These are phyloP conservation scores for Petasospora fabianii DNA, from an alignment of 1,139 yeast genomes.

Conservation along the genomic window DNA sequence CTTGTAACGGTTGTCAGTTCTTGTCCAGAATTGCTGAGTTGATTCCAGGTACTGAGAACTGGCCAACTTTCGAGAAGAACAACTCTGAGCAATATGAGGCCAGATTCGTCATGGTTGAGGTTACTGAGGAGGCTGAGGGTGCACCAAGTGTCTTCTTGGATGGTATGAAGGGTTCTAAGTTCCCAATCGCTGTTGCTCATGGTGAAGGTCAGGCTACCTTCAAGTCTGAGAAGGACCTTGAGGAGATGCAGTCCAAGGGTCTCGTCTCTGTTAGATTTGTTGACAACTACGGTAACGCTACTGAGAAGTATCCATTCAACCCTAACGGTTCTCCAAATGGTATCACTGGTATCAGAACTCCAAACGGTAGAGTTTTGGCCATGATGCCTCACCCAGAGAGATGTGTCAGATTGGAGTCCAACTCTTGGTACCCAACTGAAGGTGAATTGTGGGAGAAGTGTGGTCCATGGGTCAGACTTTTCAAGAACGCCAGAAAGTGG, in stretches of 20 bases:
- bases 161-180: constrained; percentile 86
- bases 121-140: constrained; percentile 48
- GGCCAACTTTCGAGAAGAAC: constrained; percentile 97
- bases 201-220: constrained; percentile 96
- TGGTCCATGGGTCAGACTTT: constrained; percentile 95
- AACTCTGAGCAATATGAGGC: constrained; percentile 95
- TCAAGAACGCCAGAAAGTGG: constrained; percentile 94
- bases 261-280: constrained; percentile 71
- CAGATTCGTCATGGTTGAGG: constrained; percentile 86
- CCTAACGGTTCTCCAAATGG: constrained; percentile 96
- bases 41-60: constrained; percentile 91
- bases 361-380: constrained; percentile 92
- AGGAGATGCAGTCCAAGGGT: constrained; percentile 46
- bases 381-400: constrained; percentile 99
- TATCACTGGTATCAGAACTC: constrained; percentile 87
- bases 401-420: constrained; percentile 79
- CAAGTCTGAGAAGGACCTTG: constrained; percentile 36
- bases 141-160: constrained; percentile 72
- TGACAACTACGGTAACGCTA: constrained; percentile 83
- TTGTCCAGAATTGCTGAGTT: constrained; percentile 80
- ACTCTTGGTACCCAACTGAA: constrained; percentile 88
- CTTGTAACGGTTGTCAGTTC: constrained; percentile 99
- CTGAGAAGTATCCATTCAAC: constrained; percentile 85
- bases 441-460: constrained; percentile 62
- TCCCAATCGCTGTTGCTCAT: constrained; percentile 98